Base-by-base conservation (phyloP, 352 stramenopile genomes). In the Phytophthora ramorum region DNA sequence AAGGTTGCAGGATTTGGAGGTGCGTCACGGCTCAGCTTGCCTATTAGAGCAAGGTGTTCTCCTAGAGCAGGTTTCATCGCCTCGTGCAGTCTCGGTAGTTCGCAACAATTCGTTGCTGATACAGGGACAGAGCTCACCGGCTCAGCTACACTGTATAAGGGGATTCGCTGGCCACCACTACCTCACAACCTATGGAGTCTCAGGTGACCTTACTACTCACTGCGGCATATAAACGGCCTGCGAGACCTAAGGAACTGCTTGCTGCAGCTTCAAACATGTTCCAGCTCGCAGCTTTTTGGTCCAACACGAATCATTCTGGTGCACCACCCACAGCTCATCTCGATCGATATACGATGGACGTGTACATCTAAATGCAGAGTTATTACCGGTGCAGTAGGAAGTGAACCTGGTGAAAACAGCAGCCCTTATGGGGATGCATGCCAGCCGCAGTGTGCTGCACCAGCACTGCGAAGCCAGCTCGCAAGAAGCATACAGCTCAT, bases 11-110 rank as follows among this genome's bases (percentile, higher is more conserved):
- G 46, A 52, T 52, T 54, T 41, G 47, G 47, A 26, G 47, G 47
- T 17, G 47, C 47, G 47, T 54, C 47, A 54, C 47, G 47, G 47
- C 47, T 54, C 47, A 54, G 19, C 14, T 17, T 14, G 47, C 47
- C 47, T 54, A 43, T 40, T 37, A 13, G 24, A 28, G 24, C 24
- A 28, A 28, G 24, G 5, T 28, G 24, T 28, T 28, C 24, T 14
- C 32, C 10, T 7, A 37, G 32, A 37, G 32, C 32, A 37, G 2
- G 32, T 37, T 53, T 40, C 28, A 5, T 28, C 24, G 24, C 24
- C 2, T 10, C 13, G 26, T n/a, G 13, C 5, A 34, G 44, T 30
- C 22, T 50, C 14, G 10, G 14, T 28, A 28, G 24, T 28, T 28
- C 7, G 46, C 46, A 34, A 20, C 22, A n/a, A 16, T n/a, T 16